Percentiles rank a stretch among this genome's conserved stretches.
Evolutionary conservation across 2,329 filamentous ascomycete species (phyloP).

Genomic region (Fusarium dimerum): DNA sequence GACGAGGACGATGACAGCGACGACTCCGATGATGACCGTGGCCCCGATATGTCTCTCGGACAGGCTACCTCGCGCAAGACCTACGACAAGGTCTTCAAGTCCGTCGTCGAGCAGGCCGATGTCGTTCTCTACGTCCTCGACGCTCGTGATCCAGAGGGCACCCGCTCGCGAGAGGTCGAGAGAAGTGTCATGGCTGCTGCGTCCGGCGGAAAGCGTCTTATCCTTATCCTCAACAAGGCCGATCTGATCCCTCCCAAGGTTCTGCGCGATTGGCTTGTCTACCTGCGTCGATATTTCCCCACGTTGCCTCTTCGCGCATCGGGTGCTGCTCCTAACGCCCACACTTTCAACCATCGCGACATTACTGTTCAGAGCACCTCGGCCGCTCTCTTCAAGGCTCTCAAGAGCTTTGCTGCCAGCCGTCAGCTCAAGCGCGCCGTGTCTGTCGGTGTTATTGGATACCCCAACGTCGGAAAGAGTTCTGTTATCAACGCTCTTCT

Average conservation of each 20-base stretch:
- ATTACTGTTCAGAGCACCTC: slow-evolving; percentile 86
- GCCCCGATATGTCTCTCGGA: slow-evolving; percentile 50
- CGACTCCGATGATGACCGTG: slow-evolving; percentile 56
- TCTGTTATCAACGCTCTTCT: slow-evolving; percentile 94
- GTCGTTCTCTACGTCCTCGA: slow-evolving; percentile 93
- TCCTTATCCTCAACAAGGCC: slow-evolving; percentile 94
- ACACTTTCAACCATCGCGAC: slow-evolving; percentile 89
- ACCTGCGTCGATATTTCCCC: slow-evolving; percentile 87
- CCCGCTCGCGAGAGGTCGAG: slow-evolving; percentile 87
- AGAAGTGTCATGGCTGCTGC: slow-evolving; percentile 88
- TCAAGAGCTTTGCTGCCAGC: slow-evolving; percentile 83
- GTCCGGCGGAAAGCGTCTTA: slow-evolving; percentile 79
- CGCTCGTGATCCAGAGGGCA: slow-evolving; percentile 87
- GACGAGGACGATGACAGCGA: slow-evolving; percentile 46
- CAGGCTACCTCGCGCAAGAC: slow-evolving; percentile 73
- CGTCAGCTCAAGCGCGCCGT: slow-evolving; percentile 86
- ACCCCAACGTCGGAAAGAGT: slow-evolving; percentile 95
- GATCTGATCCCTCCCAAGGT: slow-evolving; percentile 83
- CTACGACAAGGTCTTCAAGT: slow-evolving; percentile 95
- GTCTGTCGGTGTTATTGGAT: slow-evolving; percentile 90
- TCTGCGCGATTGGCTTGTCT: slow-evolving; percentile 79
- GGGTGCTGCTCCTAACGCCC: slow-evolving; percentile 78
- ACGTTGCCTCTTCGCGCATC: slow-evolving; percentile 87
- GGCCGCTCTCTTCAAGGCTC: slow-evolving; percentile 79
- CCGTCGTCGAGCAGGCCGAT: slow-evolving; percentile 85